Evolutionary conservation across 345 rosid genomes (phyloP), one percentile per base, ranked within the genome.

Genomic region (Salix koriyanagi): DNA sequence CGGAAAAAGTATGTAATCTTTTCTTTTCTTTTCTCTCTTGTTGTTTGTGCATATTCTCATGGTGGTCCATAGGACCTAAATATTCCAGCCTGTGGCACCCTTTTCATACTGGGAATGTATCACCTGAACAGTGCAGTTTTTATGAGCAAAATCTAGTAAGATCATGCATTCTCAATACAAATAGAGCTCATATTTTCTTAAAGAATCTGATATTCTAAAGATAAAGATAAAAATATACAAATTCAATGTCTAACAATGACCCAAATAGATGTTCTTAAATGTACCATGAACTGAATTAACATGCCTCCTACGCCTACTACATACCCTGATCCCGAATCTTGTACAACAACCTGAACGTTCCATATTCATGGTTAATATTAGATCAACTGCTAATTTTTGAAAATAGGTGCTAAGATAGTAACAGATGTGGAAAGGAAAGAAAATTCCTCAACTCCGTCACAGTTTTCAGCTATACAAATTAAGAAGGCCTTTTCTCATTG

Each of bases 1-100:
- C 6, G 97, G 99, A 66, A 93, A 90, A 88, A 80, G 99, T 95
- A 69, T 34, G 90, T 83, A 65, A 65, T 39, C 46, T 67, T 75
- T 56, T 75, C 67, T 71, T 75, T 56, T 75, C 67, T 71, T 50
- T 13, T 76, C 39, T 66, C 21, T 2, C 23, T 72, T 77, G 18
- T 16, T 36, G 23, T 69, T 37, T 32, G 34, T 30, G 39, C 23
- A 58, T 42, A 15, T 60, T 71, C 25, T 70, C 50, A 61, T 76
- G 60, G 30, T 65, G 75, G 60, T 69, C 67, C 37, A 5, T 41
- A 8, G n/a, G 15, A 4, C 16, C 16, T 46, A 75, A 54, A 61
- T 6, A 8, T 60, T 10, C 15, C 46, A 42, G 37, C 16, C 39
- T 39, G 13, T 14, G 36, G 44, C 28, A 32, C 15, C 13, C 26